Evolutionary conservation across 2,329 filamentous ascomycete genomes (phyloP).

Genomic region (Parasarocladium wereldwijsianum): DNA sequence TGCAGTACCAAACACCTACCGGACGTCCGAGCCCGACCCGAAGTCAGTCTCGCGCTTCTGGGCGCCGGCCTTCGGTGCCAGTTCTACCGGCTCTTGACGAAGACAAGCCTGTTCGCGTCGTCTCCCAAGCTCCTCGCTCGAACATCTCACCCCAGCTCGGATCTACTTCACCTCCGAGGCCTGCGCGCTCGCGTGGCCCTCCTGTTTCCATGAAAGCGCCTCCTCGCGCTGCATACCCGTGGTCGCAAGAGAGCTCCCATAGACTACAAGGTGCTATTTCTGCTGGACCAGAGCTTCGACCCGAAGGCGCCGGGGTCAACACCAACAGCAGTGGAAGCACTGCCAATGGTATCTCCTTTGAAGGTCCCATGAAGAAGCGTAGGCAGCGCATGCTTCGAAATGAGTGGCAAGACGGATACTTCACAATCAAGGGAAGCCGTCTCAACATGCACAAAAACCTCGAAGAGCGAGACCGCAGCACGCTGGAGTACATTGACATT

Average conservation of each 20-base stretch:
- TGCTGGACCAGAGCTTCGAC: constrained; percentile 14
- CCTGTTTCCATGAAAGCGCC: constrained; percentile 33
- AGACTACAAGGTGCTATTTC: no score
- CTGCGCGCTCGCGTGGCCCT: constrained; percentile 15
- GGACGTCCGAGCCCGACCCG: constrained; percentile 15
- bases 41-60: constrained; percentile 39
- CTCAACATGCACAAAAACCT: constrained; percentile 62
- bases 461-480: constrained; percentile 32
- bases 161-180: constrained; percentile 17
- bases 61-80: constrained; percentile 51
- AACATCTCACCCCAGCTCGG: constrained; percentile 11
- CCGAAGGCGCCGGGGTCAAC: constrained; percentile 11
- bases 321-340: no score
- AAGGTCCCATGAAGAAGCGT: constrained; percentile 89
- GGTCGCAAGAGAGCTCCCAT: constrained; percentile 32
- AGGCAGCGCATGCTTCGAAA: constrained; percentile 78
- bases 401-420: constrained; percentile 89
- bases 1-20: constrained; percentile 52
- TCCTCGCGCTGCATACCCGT: constrained; percentile 39
- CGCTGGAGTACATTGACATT: constrained; percentile 70
- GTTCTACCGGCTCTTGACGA: constrained; percentile 58
- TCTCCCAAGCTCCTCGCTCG: constrained; percentile 17
- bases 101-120: constrained; percentile 31
- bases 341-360: constrained; percentile 44
- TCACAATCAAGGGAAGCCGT: constrained; percentile 64